Base-by-base conservation (phyloP, 164 flowering plant species). In the Saururus chinensis region DNA sequence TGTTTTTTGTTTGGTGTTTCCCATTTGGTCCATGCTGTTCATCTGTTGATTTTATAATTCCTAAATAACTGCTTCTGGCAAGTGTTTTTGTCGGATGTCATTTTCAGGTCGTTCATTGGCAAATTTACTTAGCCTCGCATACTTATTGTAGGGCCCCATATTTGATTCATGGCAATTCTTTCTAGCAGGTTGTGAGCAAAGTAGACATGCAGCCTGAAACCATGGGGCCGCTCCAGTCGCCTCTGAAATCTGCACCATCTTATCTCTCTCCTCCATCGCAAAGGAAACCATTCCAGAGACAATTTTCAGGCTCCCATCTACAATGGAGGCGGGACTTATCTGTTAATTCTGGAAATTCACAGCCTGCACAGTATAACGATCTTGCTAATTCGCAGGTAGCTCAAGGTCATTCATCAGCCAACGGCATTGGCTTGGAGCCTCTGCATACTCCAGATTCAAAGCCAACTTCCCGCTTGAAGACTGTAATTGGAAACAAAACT, bases 251-350 rank as follows among this genome's bases (percentile, higher is more conserved):
- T 37, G n/a, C 58, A 7, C 64, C 60, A 57, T 14, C 59, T 9
- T 61, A 61, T 63, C 9, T 22, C 1, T 59, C 45, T 55, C 56
- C 56, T 55, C 56, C 54, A 25, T 40, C 45, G 53, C 57, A 48
- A 37, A 66, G 60, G 45, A 64, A 53, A n/a, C 23, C 53, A 57
- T 19, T 60, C 60, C 63, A 57, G 61, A 66, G 68, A 53, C 76
- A 56, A 22, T 60, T 60, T 62, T 14, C 63, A 23, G 40, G 60
- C 20, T 64, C 76, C 54, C 73, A 60, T 68, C 54, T 70, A 22
- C 76, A 73, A 55, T 78, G 78, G 78, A 65, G 69, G 17, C 75
- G 81, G 1, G 71, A 69, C 57, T 58, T 51, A 41, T 64, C 24
- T 23, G 22, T n/a, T 9, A 64, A 48, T 40, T 37, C 37, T 8